These are phyloP conservation scores for Cyclanthera cordifolia DNA, from an alignment of 306 rosid genomes.

Conservation along the genomic window DNA sequence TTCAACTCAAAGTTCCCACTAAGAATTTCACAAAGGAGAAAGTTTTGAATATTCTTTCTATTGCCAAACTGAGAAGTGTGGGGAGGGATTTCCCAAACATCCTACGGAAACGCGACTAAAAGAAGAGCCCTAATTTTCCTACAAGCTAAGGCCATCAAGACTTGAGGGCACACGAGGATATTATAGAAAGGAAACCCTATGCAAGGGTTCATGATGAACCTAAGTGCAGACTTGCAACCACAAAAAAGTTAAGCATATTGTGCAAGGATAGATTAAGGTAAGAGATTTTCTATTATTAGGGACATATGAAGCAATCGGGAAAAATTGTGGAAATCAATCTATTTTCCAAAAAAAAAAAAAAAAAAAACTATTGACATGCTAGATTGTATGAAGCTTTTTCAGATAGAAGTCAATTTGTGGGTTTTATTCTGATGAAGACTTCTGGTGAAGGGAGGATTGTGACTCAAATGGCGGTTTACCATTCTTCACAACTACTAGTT, in stretches of 20 bases:
- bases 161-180: background rate
- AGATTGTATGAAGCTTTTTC: background rate
- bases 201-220: background rate
- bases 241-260: background rate
- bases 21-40: background rate
- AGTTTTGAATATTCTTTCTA: too few species aligned
- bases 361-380: background rate
- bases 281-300: background rate
- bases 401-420: background rate
- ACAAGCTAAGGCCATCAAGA: too few species aligned
- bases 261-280: background rate
- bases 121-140: too few species aligned
- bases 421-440: background rate
- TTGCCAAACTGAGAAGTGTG: background rate
- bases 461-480: too few species aligned
- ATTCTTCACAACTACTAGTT: too few species aligned
- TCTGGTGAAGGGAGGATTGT: background rate
- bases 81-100: background rate
- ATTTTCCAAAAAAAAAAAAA: background rate
- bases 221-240: too few species aligned
- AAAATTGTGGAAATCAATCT: background rate
- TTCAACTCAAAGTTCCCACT: background rate
- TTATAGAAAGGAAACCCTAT: background rate
- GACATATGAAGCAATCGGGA: background rate
- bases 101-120: background rate